Conservation (phyloP, 2,329 filamentous ascomycete genomes). For the Aspergillus sp. region DNA sequence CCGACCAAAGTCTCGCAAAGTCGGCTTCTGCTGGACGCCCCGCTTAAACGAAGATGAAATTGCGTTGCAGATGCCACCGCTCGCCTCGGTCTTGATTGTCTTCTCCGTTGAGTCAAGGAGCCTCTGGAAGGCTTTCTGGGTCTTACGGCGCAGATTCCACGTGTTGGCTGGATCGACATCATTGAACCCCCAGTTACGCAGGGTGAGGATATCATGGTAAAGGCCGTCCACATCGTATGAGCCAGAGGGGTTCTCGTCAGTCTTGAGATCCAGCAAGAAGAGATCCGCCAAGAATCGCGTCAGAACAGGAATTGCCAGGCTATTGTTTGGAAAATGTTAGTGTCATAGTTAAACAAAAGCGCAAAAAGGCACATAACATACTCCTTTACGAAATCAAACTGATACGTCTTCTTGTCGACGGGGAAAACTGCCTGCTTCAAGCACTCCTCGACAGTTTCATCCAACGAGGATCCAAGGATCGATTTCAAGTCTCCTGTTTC, state of each 20-base stretch:
- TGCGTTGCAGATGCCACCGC: background rate
- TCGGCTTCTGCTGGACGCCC: no score
- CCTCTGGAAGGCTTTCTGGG: constrained; percentile 41
- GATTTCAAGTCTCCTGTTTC: no score
- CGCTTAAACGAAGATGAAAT: background rate
- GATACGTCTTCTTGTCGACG: constrained; percentile 13
- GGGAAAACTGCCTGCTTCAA: constrained; percentile 14
- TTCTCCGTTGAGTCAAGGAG: constrained; percentile 31
- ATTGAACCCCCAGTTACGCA: constrained; percentile 46
- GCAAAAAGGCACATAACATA: background rate
- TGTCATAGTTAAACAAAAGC: background rate
- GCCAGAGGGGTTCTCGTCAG: constrained; percentile 20
- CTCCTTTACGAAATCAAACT: constrained; percentile 21
- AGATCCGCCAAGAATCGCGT: constrained; percentile 20
- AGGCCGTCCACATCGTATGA: constrained; percentile 51
- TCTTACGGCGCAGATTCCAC: constrained; percentile 44
- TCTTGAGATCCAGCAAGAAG: constrained; percentile 19
- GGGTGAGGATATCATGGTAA: constrained; percentile 42
- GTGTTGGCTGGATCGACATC: constrained; percentile 47
- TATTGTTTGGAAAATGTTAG: background rate
- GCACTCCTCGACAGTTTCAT: no score
- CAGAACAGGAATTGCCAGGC: constrained; percentile 21
- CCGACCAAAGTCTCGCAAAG: no score
- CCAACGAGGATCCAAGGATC: no score
- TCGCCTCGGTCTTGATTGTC: constrained; percentile 25